Evolutionary conservation across 495 filamentous ascomycete genomes (phyloP), one percentile per base, ranked within the genome.

Genomic region (Evernia prunastri): DNA sequence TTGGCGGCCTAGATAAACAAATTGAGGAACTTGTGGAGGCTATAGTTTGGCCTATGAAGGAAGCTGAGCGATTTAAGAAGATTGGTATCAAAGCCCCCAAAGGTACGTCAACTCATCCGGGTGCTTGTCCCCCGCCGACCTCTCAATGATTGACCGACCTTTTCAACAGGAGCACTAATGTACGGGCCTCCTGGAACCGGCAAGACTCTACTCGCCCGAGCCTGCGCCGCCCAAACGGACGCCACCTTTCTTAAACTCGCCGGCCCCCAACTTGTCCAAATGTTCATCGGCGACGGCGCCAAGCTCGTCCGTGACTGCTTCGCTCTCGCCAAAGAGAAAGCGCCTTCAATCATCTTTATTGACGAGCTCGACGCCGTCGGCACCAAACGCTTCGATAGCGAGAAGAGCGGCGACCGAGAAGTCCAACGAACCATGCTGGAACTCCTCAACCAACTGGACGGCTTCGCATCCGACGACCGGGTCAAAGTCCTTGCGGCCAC

Each of bases 81-180:
- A 95, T 99, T 66, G 94, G 94, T 66, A 97, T 99, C 81, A 99
- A 99, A 80, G 92, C 94, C n/a, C 94, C 94, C 11, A 99, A 99
- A 77, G 94, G 94, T 97, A 85, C 63, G 75, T 67, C 56, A 36
- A 15, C 51, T 56, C 56, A 51, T 43, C 45, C 56, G 37, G 39
- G 12, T 39, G 5, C 39, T 60, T 23, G 47, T 43, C 29, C 54
- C 45, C 58, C 63, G 56, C 54, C 31, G 54, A 31, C 20, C 17
- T 43, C 56, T 75, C 66, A 70, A 64, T 31, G 31, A 58, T 36
- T 64, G 18, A 67, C 62, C 29, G 29, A 54, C 33, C 15, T 31
- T 18, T 58, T 39, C 29, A 29, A 36, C 66, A 96, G 91, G 92
- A 77, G 93, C 92, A 66, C 78, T 99, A 51, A 99, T 99, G 94